A percentile compares a stretch with the other conserved stretches of the same genome.
These are phyloP conservation scores for Erodium maritimum DNA, from an alignment of 345 rosid genomes.

Conservation along the genomic window DNA sequence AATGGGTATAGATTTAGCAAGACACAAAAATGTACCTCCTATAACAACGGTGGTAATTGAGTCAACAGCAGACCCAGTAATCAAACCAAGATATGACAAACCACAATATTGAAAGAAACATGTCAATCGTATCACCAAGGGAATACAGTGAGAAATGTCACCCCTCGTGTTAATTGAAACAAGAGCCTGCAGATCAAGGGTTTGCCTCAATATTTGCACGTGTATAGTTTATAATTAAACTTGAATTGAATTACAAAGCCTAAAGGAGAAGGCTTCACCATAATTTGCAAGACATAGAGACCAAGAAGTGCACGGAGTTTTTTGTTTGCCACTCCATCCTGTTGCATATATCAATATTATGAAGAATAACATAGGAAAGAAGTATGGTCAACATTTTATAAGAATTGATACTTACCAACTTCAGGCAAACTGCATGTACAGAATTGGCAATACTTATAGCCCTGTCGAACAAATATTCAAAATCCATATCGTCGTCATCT, in stretches of 20 bases:
- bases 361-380: conserved; percentile 6
- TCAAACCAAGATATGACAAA: conserved; percentile 50
- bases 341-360: conserved; percentile 12
- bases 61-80: conserved; percentile 53
- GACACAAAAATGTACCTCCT: conserved; percentile 29
- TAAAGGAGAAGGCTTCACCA: conserved; percentile 39
- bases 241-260: conserved; percentile 1
- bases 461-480: conserved; percentile 36
- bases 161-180: conserved; percentile 39
- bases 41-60: conserved; percentile 21
- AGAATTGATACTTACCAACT: conserved; percentile 40
- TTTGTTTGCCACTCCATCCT: conserved; percentile 42
- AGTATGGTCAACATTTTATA: conserved; percentile 4
- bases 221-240: background rate
- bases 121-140: conserved; percentile 33
- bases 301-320: conserved; percentile 60
- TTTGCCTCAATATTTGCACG: conserved; percentile 11
- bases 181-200: conserved; percentile 44
- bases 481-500: conserved; percentile 20
- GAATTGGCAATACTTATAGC: conserved; percentile 55
- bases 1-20: conserved; percentile 2
- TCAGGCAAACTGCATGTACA: conserved; percentile 33
- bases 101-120: conserved; percentile 39
- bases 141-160: conserved; percentile 24
- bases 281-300: conserved; percentile 55